Evolutionary conservation across 495 filamentous ascomycete species (phyloP), one percentile per base, ranked within the genome.

Genomic region (Pseudevernia furfuracea): DNA sequence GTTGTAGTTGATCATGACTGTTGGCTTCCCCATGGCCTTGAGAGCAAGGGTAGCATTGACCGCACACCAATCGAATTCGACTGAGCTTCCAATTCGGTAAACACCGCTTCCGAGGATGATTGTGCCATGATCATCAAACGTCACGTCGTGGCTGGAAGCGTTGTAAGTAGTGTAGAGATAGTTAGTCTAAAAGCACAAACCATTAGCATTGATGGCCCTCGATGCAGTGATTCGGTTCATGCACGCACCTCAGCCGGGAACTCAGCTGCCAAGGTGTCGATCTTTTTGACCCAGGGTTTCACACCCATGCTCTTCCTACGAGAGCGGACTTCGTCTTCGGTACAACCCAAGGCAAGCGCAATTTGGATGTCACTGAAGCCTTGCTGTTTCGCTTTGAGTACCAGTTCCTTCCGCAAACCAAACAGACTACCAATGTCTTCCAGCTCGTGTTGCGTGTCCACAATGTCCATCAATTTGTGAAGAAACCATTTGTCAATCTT

Each of bases 401-500:
- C 78, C 48, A 92, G 83, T 70, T 97, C 93, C 73, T 90, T 87
- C 77, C 89, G 91, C 44, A 98, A 77, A 25, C 89, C 91, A 64
- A 86, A 88, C 28, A 98, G 82, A 72, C 87, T 92, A 58, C 94
- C 93, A 64, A 96, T 83, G 49, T 90, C 86, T 77, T 95, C 85
- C 59, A 98, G 84, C 73, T 96, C 89, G 68, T 83, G 85, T 61
- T 89, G 87, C 75, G 88, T 91, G 73, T 97, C 85, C 32, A 95
- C 94, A 69, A 98, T 89, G 74, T 97, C 96, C 77, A 96, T 85
- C 58, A 98, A 85, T 83, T 98, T 98, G 84, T 96, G 85, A 72
- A 98, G 79, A 81, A 98, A 98, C 94, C 94, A 97, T 75, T 94
- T 96, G 75, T 97, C 93, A 72, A 98, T 98, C 81, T 96, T 96